Base-by-base conservation (phyloP, 108 stramenopile genomes). In the Phaeodactylum tricornutum region DNA sequence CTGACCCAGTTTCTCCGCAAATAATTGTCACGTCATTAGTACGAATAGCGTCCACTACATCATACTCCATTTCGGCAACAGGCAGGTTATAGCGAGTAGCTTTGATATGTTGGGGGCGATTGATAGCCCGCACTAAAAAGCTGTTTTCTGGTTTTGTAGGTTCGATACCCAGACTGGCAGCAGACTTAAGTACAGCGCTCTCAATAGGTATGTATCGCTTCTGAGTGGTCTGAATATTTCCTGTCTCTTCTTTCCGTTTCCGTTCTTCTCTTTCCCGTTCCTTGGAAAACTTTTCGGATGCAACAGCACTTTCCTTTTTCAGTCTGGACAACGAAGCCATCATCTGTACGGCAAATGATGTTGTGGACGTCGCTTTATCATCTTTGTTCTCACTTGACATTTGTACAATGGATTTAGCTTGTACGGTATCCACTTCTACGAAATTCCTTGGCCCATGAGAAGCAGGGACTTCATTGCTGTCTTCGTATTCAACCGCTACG, bases 1-100 rank as follows among this genome's bases (percentile, higher is more conserved):
- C 85, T 23, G 65, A 69, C 21, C 90, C 93, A 17, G 87, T 93
- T 53, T 93, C 91, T 30, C 88, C 92, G 57, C 95, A 95, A 5
- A 99, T 46, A 47, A 99, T 87, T 2, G 94, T 69, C 29, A 90
- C 87, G 66, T 93, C 95, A 54, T 96, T 79, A 38, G 75, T 64
- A 11, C 84, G 71, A 34, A 99, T 72, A 0, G 92, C 84, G 63
- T 99, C 98, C 50, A 97, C 74, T 51, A 99, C 93, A 69, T 99
- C 98, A 62, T 82, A 94, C 60, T 99, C 98, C 96, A 97, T 96
- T 2, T 77, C 79, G 32, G 89, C 83, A n/a, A 96, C 94, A 2
- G 98, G 98, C 7, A 99, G 69, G 55, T 90, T 72, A 53, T 65
- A 84, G 26, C 98, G 85, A 6, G 61, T 50, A 20, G 65, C 73